Conservation (phyloP, 225 moss, liverwort and hornwort species). For the Takakia lepidozioides region DNA sequence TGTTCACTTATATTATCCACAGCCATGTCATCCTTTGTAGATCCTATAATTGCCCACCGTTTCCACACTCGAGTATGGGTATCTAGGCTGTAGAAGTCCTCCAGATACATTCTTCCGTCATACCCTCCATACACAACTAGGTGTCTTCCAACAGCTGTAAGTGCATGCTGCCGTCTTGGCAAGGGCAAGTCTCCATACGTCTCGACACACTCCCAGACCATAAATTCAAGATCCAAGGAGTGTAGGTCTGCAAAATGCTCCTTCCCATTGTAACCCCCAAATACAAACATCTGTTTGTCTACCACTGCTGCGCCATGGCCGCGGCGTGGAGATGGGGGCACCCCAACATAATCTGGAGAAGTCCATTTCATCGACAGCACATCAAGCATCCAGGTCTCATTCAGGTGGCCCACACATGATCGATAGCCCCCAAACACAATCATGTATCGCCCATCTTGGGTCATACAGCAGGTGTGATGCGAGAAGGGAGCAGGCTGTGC, state of each 20-base stretch:
- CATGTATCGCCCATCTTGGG: slow-evolving; percentile 47
- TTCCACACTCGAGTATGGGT: slow-evolving; percentile 56
- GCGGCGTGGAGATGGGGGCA: slow-evolving; percentile 71
- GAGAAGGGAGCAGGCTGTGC: slow-evolving; percentile 64
- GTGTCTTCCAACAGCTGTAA: slow-evolving; percentile 69
- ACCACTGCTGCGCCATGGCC: slow-evolving; percentile 70
- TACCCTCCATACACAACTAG: slow-evolving; percentile 82
- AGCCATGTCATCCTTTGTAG: slow-evolving; percentile 16
- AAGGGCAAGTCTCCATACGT: slow-evolving; percentile 54
- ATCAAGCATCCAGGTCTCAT: slow-evolving; percentile 83
- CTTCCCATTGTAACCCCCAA: slow-evolving; percentile 78
- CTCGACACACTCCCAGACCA: slow-evolving; percentile 61
- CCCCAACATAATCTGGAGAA: slow-evolving; percentile 65
- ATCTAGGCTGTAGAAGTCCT: slow-evolving; percentile 73
- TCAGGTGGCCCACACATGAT: slow-evolving; percentile 62
- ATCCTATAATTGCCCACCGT: slow-evolving; percentile 45
- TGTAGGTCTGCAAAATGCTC: slow-evolving; percentile 75
- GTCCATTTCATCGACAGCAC: slow-evolving; percentile 65
- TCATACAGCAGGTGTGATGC: slow-evolving; percentile 85
- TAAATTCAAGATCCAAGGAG: slow-evolving; percentile 53
- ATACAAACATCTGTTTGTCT: slow-evolving; percentile 59
- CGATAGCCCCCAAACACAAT: slow-evolving; percentile 90
- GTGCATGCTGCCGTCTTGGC: slow-evolving; percentile 75
- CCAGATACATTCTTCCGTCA: slow-evolving; percentile 60
- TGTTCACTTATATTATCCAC: slow-evolving; percentile 19